Conservation (phyloP, 176 grass and related monocot species). For the Oryza australiensis region DNA sequence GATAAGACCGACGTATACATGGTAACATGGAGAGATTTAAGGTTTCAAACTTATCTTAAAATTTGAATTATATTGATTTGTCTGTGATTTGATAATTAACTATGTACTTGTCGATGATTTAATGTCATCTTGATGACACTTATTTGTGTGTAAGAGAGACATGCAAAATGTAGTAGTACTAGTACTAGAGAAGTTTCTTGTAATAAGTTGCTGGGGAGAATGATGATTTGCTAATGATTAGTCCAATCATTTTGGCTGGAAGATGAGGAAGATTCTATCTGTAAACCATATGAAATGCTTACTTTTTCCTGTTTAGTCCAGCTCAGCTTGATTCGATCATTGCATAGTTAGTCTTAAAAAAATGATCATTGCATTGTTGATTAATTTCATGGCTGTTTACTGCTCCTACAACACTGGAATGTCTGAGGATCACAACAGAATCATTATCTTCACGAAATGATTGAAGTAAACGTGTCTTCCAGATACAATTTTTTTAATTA, state of each 20-base stretch:
- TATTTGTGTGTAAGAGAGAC: neutral
- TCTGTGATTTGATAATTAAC: neutral
- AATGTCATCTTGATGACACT: neutral
- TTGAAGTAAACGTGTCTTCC: neutral
- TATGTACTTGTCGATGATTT: neutral
- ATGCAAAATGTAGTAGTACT: neutral
- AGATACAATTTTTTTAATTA: neutral
- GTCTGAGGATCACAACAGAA: neutral
- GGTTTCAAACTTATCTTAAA: neutral
- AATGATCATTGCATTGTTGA: neutral
- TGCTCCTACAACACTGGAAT: neutral
- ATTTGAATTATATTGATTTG: neutral
- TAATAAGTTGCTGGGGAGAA: neutral
- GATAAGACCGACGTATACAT: neutral
- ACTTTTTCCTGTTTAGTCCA: neutral
- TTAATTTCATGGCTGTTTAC: neutral
- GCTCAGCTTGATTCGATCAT: neutral
- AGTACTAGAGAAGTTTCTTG: neutral
- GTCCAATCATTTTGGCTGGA: constrained; percentile 2
- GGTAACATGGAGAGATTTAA: neutral
- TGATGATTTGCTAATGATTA: neutral
- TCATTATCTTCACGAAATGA: constrained; percentile 15
- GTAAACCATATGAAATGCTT: neutral
- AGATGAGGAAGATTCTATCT: constrained; percentile 3
- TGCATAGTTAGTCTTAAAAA: too few species aligned